A percentile compares a stretch with the other conserved stretches of the same genome.
These are phyloP conservation scores for Gillenia trifoliata DNA, from an alignment of 306 rosid species.

Conservation along the genomic window DNA sequence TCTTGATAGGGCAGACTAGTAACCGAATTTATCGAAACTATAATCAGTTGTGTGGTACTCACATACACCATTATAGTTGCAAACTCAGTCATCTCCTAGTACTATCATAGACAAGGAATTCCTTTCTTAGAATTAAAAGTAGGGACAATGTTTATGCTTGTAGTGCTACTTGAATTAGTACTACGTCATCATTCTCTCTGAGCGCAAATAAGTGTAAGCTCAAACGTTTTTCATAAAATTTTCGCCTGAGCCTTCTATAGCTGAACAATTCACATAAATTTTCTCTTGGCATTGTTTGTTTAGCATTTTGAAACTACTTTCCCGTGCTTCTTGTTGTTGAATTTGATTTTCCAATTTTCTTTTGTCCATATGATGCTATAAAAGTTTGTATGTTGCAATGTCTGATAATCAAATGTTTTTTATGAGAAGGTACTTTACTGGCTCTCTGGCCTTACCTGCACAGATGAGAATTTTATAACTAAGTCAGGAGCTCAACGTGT, in stretches of 20 bases:
- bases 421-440: conserved; percentile 66
- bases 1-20: not conserved
- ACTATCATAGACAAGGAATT: not conserved
- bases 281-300: not conserved
- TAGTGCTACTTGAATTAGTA: not conserved
- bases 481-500: conserved; percentile 85
- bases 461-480: conserved; percentile 73
- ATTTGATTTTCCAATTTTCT: not conserved
- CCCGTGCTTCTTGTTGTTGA: not conserved
- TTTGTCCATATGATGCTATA: not conserved
- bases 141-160: not conserved
- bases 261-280: not conserved
- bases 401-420: not conserved
- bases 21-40: not conserved
- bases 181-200: not conserved
- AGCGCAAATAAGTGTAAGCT: not conserved
- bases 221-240: not conserved
- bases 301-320: not conserved
- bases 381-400: conserved; percentile 1
- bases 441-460: conserved; percentile 87
- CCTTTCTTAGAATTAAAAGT: not conserved
- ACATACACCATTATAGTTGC: not conserved
- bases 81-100: not conserved
- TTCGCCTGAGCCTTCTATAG: not conserved
- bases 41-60: not conserved